Base-by-base conservation (phyloP, 2,329 filamentous ascomycete genomes). In the Penicillium sclerotiorum region DNA sequence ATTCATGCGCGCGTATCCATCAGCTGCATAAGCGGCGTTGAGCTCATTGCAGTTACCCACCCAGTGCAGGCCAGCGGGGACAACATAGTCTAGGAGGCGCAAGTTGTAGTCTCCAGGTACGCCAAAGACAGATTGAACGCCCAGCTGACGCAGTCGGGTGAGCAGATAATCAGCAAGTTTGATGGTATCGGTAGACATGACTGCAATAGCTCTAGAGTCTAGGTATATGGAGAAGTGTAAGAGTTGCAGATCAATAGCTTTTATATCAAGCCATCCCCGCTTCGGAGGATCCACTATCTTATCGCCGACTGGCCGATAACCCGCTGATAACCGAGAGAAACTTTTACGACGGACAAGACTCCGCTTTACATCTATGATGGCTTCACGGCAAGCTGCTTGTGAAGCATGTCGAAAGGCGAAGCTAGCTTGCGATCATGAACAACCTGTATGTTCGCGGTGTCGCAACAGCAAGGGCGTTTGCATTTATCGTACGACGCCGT, bases 21-120 rank as follows among this genome's bases (percentile, higher is more conserved):
- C 66, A 7, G 66, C 65, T 2, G 66, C 66, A 35, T 69, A 68
- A 13, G 84, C 83, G 38, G 86, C 86, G 65, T 89, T 89, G 50
- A 89, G 78, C 68, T 89, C 87, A 63, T 89, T 89, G 57, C 83
- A 82, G 65, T 85, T 89, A 49, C 73, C 73, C 33, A 87, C 81
- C 85, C 85, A 88, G 60, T 79, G 78, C 30, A 89, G 70, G 5
- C 77, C 80, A 40, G 75, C 74, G 28, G 80, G 76, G 20, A 79
- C 75, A 36, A 89, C 71, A 66, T 86, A 87, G 67, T 89, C 87
- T 20, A 89, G 77, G 8, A 85, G 78, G 13, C 82, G 77, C 48
- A 89, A 75, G 67, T 89, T 89, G 72, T 86, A 89, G 69, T 89
- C 87, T n/a, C 69, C 85, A 3, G 86, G 85, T n/a, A 89, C 72